A percentile compares a stretch with the other conserved stretches of the same genome.
Conservation (phyloP, 495 filamentous ascomycete species). For the Aspergillus indologenus region DNA sequence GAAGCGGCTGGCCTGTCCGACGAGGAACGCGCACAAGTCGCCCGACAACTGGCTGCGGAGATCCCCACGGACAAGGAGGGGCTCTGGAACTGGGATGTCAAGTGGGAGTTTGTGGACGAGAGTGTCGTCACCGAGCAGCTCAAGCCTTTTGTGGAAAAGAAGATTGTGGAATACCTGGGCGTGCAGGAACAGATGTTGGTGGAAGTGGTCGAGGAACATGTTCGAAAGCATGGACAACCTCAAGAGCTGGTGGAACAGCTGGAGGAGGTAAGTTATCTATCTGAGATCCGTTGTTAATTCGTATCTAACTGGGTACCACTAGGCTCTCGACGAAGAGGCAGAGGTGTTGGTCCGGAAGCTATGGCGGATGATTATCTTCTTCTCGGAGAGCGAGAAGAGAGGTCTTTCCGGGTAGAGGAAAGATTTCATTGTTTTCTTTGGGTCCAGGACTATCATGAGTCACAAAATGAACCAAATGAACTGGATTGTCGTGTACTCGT, state of each 20-base stretch:
- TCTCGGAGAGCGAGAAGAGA: conserved; percentile 90
- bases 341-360: conserved; percentile 93
- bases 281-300: conserved; percentile 31
- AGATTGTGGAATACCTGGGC: conserved; percentile 92
- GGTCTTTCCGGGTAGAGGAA: conserved; percentile 64
- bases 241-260: conserved; percentile 80
- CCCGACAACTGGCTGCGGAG: conserved; percentile 76
- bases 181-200: conserved; percentile 96
- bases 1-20: conserved; percentile 69
- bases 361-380: conserved; percentile 99
- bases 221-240: conserved; percentile 73
- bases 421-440: not conserved
- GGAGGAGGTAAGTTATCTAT: conserved; percentile 60
- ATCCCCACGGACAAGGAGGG: conserved; percentile 86
- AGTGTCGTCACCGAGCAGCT: conserved; percentile 81
- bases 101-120: conserved; percentile 93
- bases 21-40: conserved; percentile 77
- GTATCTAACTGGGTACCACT: conserved; percentile 3
- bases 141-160: conserved; percentile 94
- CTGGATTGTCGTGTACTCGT: not conserved
- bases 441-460: not conserved
- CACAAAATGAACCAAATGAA: not conserved
- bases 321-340: conserved; percentile 93
- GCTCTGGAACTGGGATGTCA: conserved; percentile 87
- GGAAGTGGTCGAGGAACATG: conserved; percentile 84